Conservation (phyloP, 257 asterid species). For the Leptodermis oblonga region DNA sequence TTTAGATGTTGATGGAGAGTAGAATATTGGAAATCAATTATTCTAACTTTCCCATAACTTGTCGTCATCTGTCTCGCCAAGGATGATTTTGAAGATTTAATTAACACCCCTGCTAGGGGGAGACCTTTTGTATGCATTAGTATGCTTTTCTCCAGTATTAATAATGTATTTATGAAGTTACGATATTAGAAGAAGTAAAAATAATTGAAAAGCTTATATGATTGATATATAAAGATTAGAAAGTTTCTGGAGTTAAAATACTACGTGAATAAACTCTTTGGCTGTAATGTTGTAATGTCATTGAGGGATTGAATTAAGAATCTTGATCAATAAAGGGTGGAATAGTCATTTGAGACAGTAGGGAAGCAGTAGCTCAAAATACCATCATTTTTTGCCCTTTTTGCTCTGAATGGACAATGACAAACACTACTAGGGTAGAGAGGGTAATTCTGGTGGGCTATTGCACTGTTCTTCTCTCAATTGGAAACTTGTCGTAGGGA, state of each 20-base stretch:
- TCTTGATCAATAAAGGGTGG: background rate
- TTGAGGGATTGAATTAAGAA: background rate
- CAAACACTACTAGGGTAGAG: background rate
- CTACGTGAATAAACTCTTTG: background rate
- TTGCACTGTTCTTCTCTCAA: background rate
- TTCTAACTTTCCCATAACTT: background rate
- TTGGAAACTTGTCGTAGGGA: background rate
- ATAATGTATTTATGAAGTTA: background rate
- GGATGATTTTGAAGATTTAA: background rate
- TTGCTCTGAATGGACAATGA: background rate
- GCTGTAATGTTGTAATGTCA: background rate
- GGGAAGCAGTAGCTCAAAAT: background rate
- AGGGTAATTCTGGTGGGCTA: background rate
- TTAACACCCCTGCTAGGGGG: background rate
- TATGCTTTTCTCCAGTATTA: background rate
- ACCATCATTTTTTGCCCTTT: background rate
- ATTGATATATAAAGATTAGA: background rate
- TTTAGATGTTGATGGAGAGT: background rate
- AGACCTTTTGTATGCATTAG: background rate
- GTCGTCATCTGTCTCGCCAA: background rate
- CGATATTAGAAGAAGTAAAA: background rate
- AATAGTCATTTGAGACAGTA: background rate
- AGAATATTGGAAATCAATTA: background rate
- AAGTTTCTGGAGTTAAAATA: background rate
- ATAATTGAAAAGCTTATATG: background rate